Base-by-base conservation (phyloP, 202 grass and related monocot species). In the Musa balbisiana region DNA sequence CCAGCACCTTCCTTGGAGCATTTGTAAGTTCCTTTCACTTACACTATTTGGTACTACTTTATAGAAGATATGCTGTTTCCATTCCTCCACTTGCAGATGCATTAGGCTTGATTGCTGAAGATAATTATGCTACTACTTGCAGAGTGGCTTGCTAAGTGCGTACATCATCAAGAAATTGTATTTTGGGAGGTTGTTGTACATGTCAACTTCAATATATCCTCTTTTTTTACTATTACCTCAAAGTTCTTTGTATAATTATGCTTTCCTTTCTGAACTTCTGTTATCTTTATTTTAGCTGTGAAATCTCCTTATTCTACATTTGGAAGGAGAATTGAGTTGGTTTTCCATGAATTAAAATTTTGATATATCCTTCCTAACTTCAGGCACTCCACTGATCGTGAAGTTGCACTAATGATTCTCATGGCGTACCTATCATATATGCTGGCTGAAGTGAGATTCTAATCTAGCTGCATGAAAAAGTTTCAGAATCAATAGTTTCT, bases 371-470 rank as follows among this genome's bases (percentile, higher is more conserved):
- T 74, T 20, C 49, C 50, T 33, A 67, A 66, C 80, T 88, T 23
- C 85, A 99, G 95, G 64, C 95, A 99, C 87, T 99, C 95, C 73
- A 99, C 95, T 52, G 95, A 99, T 62, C 91, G 95, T 27, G 95
- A 99, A 64, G 95, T 99, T 82, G 87, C 91, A 0, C 85, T 99
- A 58, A 94, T 92, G 95, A 95, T 99, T 77, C 87, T 99, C 22
- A 99, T 99, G 95, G 95, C 95, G 52, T 99, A 99, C 64, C 95
- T 99, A 26, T 90, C 95, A 60, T 99, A 99, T 71, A 95, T 99
- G 95, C 82, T 99, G 21, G 89, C 95, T 73, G 95, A 99, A 83
- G 95, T 95, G 26, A 33, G 80, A n/a, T 50, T 83, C 59, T 82
- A 23, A 65, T 43, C 24, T 11, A 58, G 52, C 25, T 76, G 43